Evolutionary conservation across 441 rosid genomes (phyloP).

Genomic region (Gossypium laxum): DNA sequence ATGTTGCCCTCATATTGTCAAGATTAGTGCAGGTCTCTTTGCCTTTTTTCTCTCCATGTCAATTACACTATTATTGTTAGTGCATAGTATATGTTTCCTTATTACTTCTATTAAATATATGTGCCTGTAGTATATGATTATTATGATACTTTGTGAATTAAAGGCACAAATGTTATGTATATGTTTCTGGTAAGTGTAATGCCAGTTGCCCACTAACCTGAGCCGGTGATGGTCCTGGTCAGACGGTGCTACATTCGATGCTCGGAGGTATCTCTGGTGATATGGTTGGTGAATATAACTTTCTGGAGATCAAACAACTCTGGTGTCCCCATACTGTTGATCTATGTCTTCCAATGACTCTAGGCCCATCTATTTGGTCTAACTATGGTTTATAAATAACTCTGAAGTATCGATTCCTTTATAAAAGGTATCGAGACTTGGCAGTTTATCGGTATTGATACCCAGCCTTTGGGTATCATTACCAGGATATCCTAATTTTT

Average conservation of each 20-base stretch:
- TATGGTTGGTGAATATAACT: background rate
- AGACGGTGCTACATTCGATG: background rate
- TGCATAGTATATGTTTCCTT: background rate
- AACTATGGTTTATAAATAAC: background rate
- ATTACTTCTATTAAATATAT: background rate
- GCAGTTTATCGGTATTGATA: background rate
- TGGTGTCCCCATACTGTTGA: background rate
- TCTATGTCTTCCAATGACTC: background rate
- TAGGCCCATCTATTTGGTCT: background rate
- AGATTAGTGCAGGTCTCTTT: constrained; percentile 74
- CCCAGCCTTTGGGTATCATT: background rate
- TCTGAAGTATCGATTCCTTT: background rate
- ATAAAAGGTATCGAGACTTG: background rate
- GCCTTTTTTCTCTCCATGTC: constrained; percentile 8
- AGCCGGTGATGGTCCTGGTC: background rate
- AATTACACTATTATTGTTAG: background rate
- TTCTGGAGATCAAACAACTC: background rate
- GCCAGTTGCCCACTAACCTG: background rate
- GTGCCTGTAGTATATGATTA: background rate
- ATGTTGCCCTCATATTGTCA: constrained; percentile 89
- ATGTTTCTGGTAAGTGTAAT: background rate
- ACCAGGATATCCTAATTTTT: background rate
- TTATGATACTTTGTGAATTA: background rate
- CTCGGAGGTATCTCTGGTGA: background rate
- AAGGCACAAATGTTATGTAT: background rate